Percentiles rank a stretch among this genome's conserved stretches.
phyloP scores from a whole-genome alignment of 1,284 basidiomycete genomes.

The Fomes fomentarius region DNA sequence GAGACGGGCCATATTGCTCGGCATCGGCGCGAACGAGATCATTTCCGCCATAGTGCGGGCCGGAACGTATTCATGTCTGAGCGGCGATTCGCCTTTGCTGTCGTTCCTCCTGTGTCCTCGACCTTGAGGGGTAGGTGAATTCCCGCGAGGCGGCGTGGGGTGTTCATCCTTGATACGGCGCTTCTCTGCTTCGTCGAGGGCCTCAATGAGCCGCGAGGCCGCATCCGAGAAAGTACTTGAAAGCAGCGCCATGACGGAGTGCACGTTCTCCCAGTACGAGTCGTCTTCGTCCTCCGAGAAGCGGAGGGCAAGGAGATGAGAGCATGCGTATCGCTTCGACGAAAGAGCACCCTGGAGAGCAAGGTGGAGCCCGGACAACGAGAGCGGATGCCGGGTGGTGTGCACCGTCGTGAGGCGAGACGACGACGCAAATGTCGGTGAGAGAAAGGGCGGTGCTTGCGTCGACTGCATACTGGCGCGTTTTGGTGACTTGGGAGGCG shows the following conservation, averaged over 20 bases:
- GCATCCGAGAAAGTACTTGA: constrained; percentile 68
- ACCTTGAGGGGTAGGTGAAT: constrained; percentile 7
- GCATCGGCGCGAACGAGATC: constrained; percentile 71
- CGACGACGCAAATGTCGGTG: constrained; percentile 30
- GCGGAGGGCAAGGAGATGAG: constrained; percentile 74
- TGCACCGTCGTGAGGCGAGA: constrained; percentile 61
- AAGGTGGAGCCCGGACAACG: constrained; percentile 60
- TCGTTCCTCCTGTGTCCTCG: constrained; percentile 16
- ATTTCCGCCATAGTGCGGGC: constrained; percentile 33
- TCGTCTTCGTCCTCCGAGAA: constrained; percentile 62
- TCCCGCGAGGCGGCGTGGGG: constrained; percentile 42
- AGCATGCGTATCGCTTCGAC: constrained; percentile 73
- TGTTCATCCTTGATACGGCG: constrained; percentile 49
- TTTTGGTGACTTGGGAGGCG: constrained; percentile 15
- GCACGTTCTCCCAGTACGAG: constrained; percentile 80
- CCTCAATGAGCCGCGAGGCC: constrained; percentile 58
- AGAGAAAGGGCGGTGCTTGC: constrained; percentile 27
- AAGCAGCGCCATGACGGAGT: constrained; percentile 69
- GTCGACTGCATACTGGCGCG: constrained; percentile 9
- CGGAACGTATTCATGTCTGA: constrained; percentile 1
- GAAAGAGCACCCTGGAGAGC: constrained; percentile 65
- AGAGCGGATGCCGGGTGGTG: constrained; percentile 63
- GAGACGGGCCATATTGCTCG: constrained; percentile 65
- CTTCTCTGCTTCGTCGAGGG: constrained; percentile 59
- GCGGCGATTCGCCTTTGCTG: constrained; percentile 16